Evolutionary conservation across 73 alveolate species (phyloP).

Genomic region (Tetrahymena borealis): DNA sequence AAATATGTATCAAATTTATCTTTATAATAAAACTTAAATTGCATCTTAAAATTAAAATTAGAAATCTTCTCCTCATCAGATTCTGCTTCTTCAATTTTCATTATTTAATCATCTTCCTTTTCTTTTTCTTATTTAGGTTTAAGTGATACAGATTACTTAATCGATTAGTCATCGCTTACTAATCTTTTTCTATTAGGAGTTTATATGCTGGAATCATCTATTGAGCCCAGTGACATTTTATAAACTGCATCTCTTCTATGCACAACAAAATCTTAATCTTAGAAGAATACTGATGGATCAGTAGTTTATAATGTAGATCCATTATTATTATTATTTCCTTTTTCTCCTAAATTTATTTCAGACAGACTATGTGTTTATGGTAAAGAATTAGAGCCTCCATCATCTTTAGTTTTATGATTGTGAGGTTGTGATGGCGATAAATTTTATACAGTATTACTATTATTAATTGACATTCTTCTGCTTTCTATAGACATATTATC

Average conservation of each 20-base stretch:
- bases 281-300: no score
- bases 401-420: no score
- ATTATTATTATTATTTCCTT: no score
- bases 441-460: no score
- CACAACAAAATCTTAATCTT: background rate
- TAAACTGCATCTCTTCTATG: background rate
- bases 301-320: no score
- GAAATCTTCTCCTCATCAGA: background rate
- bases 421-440: no score
- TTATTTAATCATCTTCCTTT: background rate
- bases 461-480: no score
- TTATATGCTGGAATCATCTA: background rate
- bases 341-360: no score
- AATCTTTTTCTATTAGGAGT: background rate
- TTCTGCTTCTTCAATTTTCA: background rate
- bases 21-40: background rate
- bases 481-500: no score
- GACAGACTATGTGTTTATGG: no score
- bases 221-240: background rate
- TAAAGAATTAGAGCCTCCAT: no score
- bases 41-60: background rate
- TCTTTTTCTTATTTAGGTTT: background rate
- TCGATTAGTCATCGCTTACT: background rate
- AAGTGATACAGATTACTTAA: background rate
- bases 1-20: background rate